Conservation (phyloP, 805 yeast genomes). For the Wickerhamomyces canadensis region DNA sequence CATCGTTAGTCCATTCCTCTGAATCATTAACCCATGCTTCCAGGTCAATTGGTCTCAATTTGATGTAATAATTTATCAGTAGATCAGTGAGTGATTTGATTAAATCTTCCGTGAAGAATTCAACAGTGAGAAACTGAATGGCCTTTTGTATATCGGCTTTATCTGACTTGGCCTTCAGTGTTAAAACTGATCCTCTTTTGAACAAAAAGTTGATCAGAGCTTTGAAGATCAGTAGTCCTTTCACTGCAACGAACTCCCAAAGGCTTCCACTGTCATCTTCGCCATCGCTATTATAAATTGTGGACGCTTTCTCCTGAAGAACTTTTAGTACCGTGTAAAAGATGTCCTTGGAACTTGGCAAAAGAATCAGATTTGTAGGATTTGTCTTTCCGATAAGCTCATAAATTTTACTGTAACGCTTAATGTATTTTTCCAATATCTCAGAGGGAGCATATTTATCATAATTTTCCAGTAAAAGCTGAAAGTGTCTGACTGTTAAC, state of each 20-base stretch:
- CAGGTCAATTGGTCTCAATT: slow-evolving; percentile 67
- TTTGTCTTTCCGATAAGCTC: slow-evolving; percentile 50
- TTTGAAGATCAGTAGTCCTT: slow-evolving; percentile 60
- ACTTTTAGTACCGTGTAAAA: slow-evolving; percentile 55
- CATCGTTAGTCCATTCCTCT: slow-evolving; percentile 89
- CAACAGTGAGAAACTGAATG: slow-evolving; percentile 41
- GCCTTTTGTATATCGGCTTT: slow-evolving; percentile 59
- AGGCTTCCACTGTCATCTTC: slow-evolving; percentile 49
- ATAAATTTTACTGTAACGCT: slow-evolving; percentile 72
- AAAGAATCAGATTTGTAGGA: slow-evolving; percentile 65
- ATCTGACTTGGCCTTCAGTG: slow-evolving; percentile 57
- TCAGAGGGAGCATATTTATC: slow-evolving; percentile 38
- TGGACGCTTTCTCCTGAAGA: slow-evolving; percentile 58
- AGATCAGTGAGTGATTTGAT: slow-evolving; percentile 57
- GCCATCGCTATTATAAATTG: slow-evolving; percentile 48
- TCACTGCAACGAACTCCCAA: slow-evolving; percentile 72
- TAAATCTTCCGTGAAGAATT: slow-evolving; percentile 53
- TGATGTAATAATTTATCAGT: slow-evolving; percentile 67
- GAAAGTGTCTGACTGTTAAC: slow-evolving; percentile 52
- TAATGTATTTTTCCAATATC: slow-evolving; percentile 60
- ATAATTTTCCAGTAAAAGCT: slow-evolving; percentile 46
- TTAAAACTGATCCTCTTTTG: slow-evolving; percentile 60
- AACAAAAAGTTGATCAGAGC: slow-evolving; percentile 54
- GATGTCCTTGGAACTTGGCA: slow-evolving; percentile 59
- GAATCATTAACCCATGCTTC: slow-evolving; percentile 84